These are phyloP conservation scores for Triticum monococcum DNA, from an alignment of 176 grass and related monocot species.

Conservation along the genomic window DNA sequence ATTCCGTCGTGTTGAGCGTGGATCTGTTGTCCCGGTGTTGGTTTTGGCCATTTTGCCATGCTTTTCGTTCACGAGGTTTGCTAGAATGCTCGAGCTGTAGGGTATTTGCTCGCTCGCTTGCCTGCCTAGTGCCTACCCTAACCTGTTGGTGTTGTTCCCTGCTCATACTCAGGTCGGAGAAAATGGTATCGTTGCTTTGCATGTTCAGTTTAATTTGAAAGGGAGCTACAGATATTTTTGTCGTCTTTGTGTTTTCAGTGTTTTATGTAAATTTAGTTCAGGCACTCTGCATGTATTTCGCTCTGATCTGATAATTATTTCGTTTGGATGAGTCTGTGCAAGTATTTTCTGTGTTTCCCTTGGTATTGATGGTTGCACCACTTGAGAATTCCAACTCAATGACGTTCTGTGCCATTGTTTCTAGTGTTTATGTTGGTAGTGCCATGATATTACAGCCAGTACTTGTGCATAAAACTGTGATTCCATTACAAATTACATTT, in stretches of 20 bases:
- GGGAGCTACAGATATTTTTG: background rate
- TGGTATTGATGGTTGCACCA: background rate
- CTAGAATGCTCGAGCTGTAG: background rate
- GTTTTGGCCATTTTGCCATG: background rate
- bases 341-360: background rate
- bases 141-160: background rate
- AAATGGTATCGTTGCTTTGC: background rate
- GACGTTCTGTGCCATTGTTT: background rate
- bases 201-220: background rate
- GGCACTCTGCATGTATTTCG: background rate
- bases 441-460: background rate
- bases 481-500: background rate
- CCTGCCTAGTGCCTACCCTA: background rate
- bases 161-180: background rate
- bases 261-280: background rate
- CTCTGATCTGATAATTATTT: background rate
- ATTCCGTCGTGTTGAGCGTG: background rate
- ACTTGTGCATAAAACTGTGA: background rate
- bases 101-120: too few relatives aligned
- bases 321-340: background rate
- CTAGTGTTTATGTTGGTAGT: background rate
- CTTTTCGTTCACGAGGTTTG: accelerated
- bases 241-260: background rate
- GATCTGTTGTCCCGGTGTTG: background rate
- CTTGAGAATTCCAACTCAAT: background rate